These are phyloP conservation scores for Rhizophora apiculata DNA, from an alignment of 345 rosid genomes.

Conservation along the genomic window DNA sequence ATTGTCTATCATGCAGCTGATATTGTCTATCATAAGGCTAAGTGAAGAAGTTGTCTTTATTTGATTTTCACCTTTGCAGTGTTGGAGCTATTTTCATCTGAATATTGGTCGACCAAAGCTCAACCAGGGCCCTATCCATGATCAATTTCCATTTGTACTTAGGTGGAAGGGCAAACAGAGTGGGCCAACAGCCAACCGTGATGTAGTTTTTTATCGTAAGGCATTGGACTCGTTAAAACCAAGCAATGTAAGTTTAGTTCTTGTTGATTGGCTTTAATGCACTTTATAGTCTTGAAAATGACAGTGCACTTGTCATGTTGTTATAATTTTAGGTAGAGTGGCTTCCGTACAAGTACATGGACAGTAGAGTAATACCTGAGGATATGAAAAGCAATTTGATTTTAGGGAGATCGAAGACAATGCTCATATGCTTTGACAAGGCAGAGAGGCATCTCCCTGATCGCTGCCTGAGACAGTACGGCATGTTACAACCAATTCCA, in stretches of 20 bases:
- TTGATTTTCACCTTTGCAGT: slow-evolving; percentile 41
- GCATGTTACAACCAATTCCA: slow-evolving; percentile 72
- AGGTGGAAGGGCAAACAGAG: slow-evolving; percentile 94
- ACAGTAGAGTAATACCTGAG: slow-evolving; percentile 64
- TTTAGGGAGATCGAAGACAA: slow-evolving; percentile 89
- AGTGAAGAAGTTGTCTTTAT: slow-evolving; percentile 12
- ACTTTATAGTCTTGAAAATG: not conserved
- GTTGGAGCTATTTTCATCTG: slow-evolving; percentile 96
- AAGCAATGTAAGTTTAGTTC: slow-evolving; percentile 50
- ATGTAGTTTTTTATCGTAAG: slow-evolving; percentile 83
- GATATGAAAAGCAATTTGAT: slow-evolving; percentile 50
- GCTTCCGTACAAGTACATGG: slow-evolving; percentile 78
- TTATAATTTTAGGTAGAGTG: slow-evolving; percentile 62
- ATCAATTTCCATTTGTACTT: slow-evolving; percentile 85
- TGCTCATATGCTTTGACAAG: slow-evolving; percentile 95
- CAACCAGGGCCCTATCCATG: slow-evolving; percentile 68
- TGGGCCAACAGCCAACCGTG: slow-evolving; percentile 90
- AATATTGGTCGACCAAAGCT: slow-evolving; percentile 88
- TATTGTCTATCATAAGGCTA: not conserved
- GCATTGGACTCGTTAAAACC: slow-evolving; percentile 76
- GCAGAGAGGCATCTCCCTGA: slow-evolving; percentile 98
- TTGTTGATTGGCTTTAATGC: not conserved
- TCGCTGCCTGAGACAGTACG: slow-evolving; percentile 88
- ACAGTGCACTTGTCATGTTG: slow-evolving; percentile 7
- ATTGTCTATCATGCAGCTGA: not conserved